A percentile compares a stretch with the other conserved stretches of the same genome.
Conservation (phyloP, 164 flowering plant species). For the Hamamelis virginiana region DNA sequence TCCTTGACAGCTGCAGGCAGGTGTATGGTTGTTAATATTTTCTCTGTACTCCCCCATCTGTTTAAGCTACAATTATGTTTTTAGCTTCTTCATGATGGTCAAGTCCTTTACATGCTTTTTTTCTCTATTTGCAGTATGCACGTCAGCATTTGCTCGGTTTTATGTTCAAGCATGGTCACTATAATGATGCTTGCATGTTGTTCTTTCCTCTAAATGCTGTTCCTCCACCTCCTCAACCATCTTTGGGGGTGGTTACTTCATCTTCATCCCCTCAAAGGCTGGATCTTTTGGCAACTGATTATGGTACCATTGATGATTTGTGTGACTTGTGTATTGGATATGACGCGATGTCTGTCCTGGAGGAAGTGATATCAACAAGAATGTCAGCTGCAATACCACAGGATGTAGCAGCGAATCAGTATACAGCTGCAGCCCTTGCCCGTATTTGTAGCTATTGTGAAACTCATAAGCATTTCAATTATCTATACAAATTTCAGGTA, state of each 20-base stretch:
- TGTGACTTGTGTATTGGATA: conserved; percentile 85
- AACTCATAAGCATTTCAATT: conserved; percentile 90
- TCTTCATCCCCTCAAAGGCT: conserved; percentile 86
- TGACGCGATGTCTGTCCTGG: conserved; percentile 83
- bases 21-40: neutral
- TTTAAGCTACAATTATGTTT: neutral
- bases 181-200: conserved; percentile 73
- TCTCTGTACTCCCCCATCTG: neutral
- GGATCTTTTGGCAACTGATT: conserved; percentile 86
- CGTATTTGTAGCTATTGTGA: conserved; percentile 93
- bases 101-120: conserved; percentile 2
- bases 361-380: conserved; percentile 80
- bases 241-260: conserved; percentile 48
- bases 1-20: neutral
- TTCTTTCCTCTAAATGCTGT: conserved; percentile 79
- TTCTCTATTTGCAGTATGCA: conserved; percentile 65
- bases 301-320: conserved; percentile 93
- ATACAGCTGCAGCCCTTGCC: conserved; percentile 68
- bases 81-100: neutral
- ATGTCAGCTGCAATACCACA: conserved; percentile 44
- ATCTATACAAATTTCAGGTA: conserved; percentile 92
- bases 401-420: conserved; percentile 57
- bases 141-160: conserved; percentile 78
- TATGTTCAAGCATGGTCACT: conserved; percentile 94
- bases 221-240: conserved; percentile 71